Conservation (phyloP, 495 filamentous ascomycete genomes). For the Penicillium coprophilum region DNA sequence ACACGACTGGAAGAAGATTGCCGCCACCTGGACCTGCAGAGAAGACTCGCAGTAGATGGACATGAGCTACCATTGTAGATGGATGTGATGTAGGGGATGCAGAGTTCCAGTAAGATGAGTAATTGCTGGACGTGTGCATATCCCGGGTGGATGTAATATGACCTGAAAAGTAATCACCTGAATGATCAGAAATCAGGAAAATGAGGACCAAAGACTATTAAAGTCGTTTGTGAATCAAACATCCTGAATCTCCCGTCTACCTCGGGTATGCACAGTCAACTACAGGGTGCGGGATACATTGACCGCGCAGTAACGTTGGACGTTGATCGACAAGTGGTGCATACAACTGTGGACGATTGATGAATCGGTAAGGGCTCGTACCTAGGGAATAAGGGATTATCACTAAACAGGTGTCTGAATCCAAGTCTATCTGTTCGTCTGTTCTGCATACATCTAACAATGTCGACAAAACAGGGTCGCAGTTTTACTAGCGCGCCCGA, state of each 20-base stretch:
- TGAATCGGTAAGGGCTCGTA: too few relatives aligned
- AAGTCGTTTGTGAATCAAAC: background rate
- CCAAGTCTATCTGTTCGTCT: too few relatives aligned
- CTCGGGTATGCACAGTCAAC: background rate
- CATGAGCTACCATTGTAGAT: background rate
- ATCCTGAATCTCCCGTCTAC: background rate
- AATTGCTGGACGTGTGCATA: background rate
- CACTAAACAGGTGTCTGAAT: too few relatives aligned
- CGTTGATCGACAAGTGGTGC: slow-evolving; percentile 10
- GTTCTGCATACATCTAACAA: too few relatives aligned
- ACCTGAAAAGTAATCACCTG: background rate
- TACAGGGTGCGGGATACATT: slow-evolving; percentile 7
- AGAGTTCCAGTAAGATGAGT: too few relatives aligned
- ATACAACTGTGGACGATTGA: too few relatives aligned
- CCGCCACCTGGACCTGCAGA: slow-evolving; percentile 9
- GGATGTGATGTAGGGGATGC: background rate
- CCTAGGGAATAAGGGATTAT: too few relatives aligned
- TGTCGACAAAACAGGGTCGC: too few relatives aligned
- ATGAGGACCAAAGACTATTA: background rate
- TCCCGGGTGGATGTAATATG: background rate
- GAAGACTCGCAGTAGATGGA: background rate
- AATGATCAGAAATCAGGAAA: too few relatives aligned
- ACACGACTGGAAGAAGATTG: slow-evolving; percentile 17
- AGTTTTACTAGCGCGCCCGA: too few relatives aligned
- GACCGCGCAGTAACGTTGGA: slow-evolving; percentile 13